Base-by-base conservation (phyloP, 1,139 yeast species). In the Blastobotrys raffinosifermentans region DNA sequence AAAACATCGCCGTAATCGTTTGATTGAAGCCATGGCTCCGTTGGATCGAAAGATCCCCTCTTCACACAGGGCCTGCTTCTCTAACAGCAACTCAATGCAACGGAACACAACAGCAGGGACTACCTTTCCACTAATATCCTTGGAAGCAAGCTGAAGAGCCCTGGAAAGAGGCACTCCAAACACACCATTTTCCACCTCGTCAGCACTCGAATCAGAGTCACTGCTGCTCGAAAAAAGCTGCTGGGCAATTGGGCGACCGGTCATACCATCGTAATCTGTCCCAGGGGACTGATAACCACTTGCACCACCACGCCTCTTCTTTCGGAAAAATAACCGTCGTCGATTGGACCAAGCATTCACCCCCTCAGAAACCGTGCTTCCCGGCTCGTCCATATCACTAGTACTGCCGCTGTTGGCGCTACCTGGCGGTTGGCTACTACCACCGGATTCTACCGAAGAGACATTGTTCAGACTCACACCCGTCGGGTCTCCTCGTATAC, bases 21-120 rank as follows among this genome's bases (percentile, higher is more conserved):
- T 73, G 18, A 91, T 85, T 33, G 80, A 71, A 0, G 89, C 73
- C 38, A 91, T 84, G 22, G 95, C 83, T 2, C 98, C 98, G 59
- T 93, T 85, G 40, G 89, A 66, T 46, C 98, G 69, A 64, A 91
- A 91, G 2, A 91, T 75, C 3, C 98, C 98, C 55, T 89, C 96
- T 58, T 86, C 94, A 46, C 74, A 75, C 14, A 82, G 67, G 0
- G 94, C 96, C 8, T 83, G 78, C 16, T 80, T 73, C 33, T 68
- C 71, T 38, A 73, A 70, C 34, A 91, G 66, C 49, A 72, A 82
- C 43, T 78, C 85, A 31, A 91, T 58, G 53, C 96, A 86, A 43
- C 95, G 67, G 53, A 65, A 82, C 16, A 86, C 74, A 8, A 91
- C 76, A 31, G 91, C 77, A 1, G 98, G 97, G 8, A 91, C 75